Conservation (phyloP, 192 early-diverging fungal species). For the Dispira simplex region DNA sequence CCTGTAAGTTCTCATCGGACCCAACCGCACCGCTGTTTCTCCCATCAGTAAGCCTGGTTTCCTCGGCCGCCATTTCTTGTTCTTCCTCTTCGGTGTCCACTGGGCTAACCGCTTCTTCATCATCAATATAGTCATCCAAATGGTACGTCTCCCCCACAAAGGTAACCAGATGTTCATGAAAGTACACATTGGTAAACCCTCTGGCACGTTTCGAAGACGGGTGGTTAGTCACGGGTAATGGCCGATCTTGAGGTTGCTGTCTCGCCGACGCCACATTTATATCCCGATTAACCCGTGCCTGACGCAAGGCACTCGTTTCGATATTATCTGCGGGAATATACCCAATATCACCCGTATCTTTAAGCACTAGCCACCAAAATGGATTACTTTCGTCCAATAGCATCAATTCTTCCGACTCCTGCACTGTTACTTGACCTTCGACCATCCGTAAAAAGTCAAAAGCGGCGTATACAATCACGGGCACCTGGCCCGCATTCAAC, state of each 20-base stretch:
- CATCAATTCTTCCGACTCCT: conserved; percentile 51
- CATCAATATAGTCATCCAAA: conserved; percentile 10
- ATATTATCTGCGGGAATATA: conserved; percentile 64
- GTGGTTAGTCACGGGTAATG: neutral
- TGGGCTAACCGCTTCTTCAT: conserved; percentile 13
- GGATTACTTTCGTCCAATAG: conserved; percentile 62
- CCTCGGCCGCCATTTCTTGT: neutral
- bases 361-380: conserved; percentile 53
- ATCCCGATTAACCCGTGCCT: conserved; percentile 49
- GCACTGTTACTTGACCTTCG: conserved; percentile 59
- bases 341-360: conserved; percentile 46
- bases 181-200: neutral
- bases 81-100: conserved; percentile 12
- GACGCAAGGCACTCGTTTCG: conserved; percentile 42
- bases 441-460: conserved; percentile 62
- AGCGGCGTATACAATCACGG: conserved; percentile 41
- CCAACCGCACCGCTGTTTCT: neutral
- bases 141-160: conserved; percentile 8
- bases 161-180: neutral
- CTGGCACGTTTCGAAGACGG: neutral
- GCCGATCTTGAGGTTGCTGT: conserved; percentile 18
- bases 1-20: neutral
- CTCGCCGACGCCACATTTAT: conserved; percentile 37
- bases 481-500: conserved; percentile 9
- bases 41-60: neutral